These are phyloP conservation scores for Cyberlindnera euphorbiiphila DNA, from an alignment of 805 yeast species.

Conservation along the genomic window DNA sequence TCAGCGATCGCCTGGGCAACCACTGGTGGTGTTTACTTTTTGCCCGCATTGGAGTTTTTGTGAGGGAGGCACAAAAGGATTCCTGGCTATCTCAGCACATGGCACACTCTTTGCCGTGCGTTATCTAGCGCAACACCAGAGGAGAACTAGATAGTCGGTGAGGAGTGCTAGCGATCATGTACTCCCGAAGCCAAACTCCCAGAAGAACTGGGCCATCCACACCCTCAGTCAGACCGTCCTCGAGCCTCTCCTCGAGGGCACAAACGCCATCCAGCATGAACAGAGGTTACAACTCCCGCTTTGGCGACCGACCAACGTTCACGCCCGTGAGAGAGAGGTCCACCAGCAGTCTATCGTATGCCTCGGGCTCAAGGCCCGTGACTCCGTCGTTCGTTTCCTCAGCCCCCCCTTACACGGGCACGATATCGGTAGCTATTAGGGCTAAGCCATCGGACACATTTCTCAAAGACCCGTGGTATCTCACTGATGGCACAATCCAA, in stretches of 20 bases:
- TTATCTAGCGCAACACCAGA: too few species aligned
- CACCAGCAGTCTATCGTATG: conserved; percentile 11
- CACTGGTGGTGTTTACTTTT: too few species aligned
- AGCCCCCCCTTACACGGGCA: conserved; percentile 50
- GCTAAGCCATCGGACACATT: conserved; percentile 55
- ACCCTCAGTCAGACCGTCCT: conserved; percentile 24
- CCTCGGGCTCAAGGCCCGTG: conserved; percentile 21
- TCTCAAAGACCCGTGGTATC: conserved; percentile 31
- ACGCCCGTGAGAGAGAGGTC: conserved; percentile 25
- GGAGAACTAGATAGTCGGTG: too few species aligned
- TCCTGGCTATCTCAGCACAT: too few species aligned
- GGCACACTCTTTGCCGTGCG: too few species aligned
- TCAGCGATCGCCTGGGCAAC: too few species aligned
- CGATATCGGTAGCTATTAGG: conserved; percentile 72
- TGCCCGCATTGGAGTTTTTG: too few species aligned
- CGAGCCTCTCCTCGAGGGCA: conserved; percentile 20
- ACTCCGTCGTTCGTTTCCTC: conserved; percentile 21
- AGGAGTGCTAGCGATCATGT: too few species aligned
- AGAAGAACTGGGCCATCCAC: conserved; percentile 20
- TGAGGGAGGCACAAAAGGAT: too few species aligned
- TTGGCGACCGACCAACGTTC: conserved; percentile 20
- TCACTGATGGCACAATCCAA: conserved; percentile 39
- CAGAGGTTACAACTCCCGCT: conserved; percentile 18
- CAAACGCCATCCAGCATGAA: conserved; percentile 22
- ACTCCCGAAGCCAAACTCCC: conserved; percentile 24